Evolutionary conservation across 139 green algal genomes (phyloP).

Genomic region (Tetradesmus obliquus): DNA sequence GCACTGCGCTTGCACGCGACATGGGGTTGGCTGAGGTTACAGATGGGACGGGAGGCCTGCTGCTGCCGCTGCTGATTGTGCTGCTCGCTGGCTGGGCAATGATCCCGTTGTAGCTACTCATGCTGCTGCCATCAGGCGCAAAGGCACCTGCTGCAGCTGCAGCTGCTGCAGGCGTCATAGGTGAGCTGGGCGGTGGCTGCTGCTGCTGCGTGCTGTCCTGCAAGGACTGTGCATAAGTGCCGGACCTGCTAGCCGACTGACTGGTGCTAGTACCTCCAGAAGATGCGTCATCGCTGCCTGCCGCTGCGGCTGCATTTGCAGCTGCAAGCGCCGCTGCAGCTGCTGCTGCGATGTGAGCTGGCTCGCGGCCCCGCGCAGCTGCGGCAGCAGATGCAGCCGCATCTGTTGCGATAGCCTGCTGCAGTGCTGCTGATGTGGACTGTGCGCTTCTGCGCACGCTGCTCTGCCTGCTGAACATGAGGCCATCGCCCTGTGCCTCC

Average conservation of each 20-base stretch:
- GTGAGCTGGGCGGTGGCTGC: not conserved
- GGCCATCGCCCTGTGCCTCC: slow-evolving; percentile 33
- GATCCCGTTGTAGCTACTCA: not conserved
- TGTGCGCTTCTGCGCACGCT: not conserved
- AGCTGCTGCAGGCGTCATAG: not conserved
- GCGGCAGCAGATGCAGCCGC: not conserved
- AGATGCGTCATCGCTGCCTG: not conserved
- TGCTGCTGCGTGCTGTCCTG: not conserved
- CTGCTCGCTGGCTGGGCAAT: not conserved
- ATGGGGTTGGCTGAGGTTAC: slow-evolving; percentile 9
- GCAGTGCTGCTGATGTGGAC: not conserved
- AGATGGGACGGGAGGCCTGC: not conserved
- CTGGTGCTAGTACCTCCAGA: not conserved
- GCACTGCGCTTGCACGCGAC: not conserved
- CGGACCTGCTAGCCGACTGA: not conserved
- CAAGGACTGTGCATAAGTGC: not conserved
- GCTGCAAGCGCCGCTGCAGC: slow-evolving; percentile 16
- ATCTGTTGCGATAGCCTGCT: not conserved
- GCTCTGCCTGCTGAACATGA: slow-evolving; percentile 37
- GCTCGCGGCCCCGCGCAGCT: not conserved
- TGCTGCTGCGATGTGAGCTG: slow-evolving; percentile 9
- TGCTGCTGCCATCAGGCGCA: not conserved
- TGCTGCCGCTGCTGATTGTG: not conserved
- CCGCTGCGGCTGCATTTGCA: not conserved
- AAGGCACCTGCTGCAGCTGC: not conserved